phyloP scores from a whole-genome alignment of 2,329 filamentous ascomycete genomes.

The Curvularia spicifera region DNA sequence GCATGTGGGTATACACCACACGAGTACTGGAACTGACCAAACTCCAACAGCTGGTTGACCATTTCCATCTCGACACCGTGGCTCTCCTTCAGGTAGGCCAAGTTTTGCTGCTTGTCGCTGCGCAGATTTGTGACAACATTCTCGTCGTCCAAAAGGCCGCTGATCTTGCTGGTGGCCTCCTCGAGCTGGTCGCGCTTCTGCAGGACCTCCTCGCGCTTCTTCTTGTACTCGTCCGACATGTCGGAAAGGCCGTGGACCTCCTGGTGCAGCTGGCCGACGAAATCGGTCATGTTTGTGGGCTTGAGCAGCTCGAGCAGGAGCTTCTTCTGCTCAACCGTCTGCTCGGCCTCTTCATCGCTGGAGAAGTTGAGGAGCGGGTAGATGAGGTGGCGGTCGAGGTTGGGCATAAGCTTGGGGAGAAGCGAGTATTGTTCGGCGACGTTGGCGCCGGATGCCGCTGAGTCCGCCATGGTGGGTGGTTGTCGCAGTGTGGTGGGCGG shows the following conservation, averaged over 20 bases:
- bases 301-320: conserved; percentile 94
- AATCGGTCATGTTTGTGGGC: conserved; percentile 99
- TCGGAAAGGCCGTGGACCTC: conserved; percentile 82
- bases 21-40: conserved; percentile 96
- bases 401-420: conserved; percentile 84
- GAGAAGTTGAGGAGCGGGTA: conserved; percentile 96
- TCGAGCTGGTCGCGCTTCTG: conserved; percentile 81
- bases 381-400: conserved; percentile 94
- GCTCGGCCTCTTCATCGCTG: conserved; percentile 79
- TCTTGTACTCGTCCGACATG: conserved; percentile 81
- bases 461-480: conserved; percentile 50
- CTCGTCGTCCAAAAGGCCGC: conserved; percentile 82
- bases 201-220: conserved; percentile 89
- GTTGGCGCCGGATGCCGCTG: conserved; percentile 60
- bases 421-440: conserved; percentile 77
- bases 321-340: conserved; percentile 74
- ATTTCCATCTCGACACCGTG: conserved; percentile 94
- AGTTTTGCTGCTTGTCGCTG: conserved; percentile 97
- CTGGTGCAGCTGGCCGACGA: conserved; percentile 88
- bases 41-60: conserved; percentile 95
- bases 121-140: conserved; percentile 89
- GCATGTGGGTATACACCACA: conserved; percentile 92
- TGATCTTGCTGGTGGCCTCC: conserved; percentile 87
- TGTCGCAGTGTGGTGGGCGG: conserved; percentile 15
- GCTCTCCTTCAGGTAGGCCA: conserved; percentile 96